Base-by-base conservation (phyloP, 768 basidiomycete genomes). In the Calocera viscosa region DNA sequence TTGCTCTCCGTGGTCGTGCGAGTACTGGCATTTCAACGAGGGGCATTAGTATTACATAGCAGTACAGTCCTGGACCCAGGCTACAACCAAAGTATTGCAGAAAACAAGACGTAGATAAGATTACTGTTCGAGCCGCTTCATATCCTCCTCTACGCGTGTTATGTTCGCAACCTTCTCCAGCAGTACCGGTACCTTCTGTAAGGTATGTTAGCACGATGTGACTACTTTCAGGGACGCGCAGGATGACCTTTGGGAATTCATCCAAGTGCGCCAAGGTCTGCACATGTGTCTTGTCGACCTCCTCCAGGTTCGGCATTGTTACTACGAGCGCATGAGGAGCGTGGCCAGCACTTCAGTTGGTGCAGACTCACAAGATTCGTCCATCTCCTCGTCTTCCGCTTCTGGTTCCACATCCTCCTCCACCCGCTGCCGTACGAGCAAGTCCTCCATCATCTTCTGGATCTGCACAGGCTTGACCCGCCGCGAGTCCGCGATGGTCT, bases 401-500 rank as follows among this genome's bases (percentile, higher is more conserved):
- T 71, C 68, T 1, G 47, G 49, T 1, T 66, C 70, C 7, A 73
- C 68, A 7, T 71, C 69, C 32, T 77, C 75, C 39, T 71, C 68
- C 2, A 65, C 63, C 3, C 72, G 73, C 69, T 80, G 79, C 63
- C 74, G 74, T 30, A 72, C 73, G 40, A 81, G 68, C 41, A 79
- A 74, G 60, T 82, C 77, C 39, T 72, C 69, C 66, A 84, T 71
- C 34, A 79, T 65, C 7, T 71, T 68, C 67, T 82, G 80, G 19
- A 88, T 79, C 67, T 85, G 80, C 22, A 70, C 72, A 0, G 91
- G 92, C 43, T 80, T 77, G 10, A 78, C 82, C 63, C 88, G 84
- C 53, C 91, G 82, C 67, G 83, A 83, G 63, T 82, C 82, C 26
- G 87, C 86, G 40, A 90, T 81, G 66, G 86, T 82, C 68, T 83